These are phyloP conservation scores for Leccinum obscurum DNA, from an alignment of 768 basidiomycete genomes.

Conservation along the genomic window DNA sequence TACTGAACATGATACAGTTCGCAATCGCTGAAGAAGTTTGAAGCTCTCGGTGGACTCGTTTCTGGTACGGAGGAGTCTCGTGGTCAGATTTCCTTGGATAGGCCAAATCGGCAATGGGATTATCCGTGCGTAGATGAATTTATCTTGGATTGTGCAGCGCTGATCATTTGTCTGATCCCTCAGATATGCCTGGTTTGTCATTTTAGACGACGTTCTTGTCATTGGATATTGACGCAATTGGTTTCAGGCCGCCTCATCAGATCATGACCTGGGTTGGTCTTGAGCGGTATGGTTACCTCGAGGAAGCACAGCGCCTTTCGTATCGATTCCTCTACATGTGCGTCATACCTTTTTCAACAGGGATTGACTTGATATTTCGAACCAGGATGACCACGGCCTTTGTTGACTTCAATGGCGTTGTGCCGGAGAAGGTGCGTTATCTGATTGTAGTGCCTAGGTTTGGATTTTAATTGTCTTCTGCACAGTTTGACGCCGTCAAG, in stretches of 20 bases:
- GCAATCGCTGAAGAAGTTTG: slow-evolving; percentile 90
- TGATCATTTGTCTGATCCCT: slow-evolving; percentile 8
- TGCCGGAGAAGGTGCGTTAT: slow-evolving; percentile 82
- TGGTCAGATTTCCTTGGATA: slow-evolving; percentile 91
- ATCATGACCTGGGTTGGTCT: slow-evolving; percentile 99
- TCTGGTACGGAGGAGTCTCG: slow-evolving; percentile 96
- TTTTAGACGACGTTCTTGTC: not conserved
- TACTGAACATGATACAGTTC: slow-evolving; percentile 49
- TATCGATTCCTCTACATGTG: slow-evolving; percentile 99
- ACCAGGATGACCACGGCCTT: slow-evolving; percentile 89
- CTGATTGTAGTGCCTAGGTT: not conserved
- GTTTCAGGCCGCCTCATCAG: slow-evolving; percentile 86
- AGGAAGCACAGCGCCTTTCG: slow-evolving; percentile 89
- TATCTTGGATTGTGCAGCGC: slow-evolving; percentile 1
- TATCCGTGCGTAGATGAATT: slow-evolving; percentile 68
- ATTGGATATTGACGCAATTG: slow-evolving; percentile 12
- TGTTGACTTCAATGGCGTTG: slow-evolving; percentile 97
- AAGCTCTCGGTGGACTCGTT: slow-evolving; percentile 92
- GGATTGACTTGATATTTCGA: slow-evolving; percentile 1
- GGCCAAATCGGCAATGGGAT: slow-evolving; percentile 99
- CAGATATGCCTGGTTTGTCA: slow-evolving; percentile 67
- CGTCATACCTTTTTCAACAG: slow-evolving; percentile 32
- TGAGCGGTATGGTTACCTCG: slow-evolving; percentile 92
- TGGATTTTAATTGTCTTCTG: slow-evolving; percentile 1
- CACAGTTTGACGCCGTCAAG: slow-evolving; percentile 91